A percentile compares a stretch with the other conserved stretches of the same genome.
phyloP scores from a whole-genome alignment of 805 yeast species.

The Hanseniaspora mollemarum region DNA sequence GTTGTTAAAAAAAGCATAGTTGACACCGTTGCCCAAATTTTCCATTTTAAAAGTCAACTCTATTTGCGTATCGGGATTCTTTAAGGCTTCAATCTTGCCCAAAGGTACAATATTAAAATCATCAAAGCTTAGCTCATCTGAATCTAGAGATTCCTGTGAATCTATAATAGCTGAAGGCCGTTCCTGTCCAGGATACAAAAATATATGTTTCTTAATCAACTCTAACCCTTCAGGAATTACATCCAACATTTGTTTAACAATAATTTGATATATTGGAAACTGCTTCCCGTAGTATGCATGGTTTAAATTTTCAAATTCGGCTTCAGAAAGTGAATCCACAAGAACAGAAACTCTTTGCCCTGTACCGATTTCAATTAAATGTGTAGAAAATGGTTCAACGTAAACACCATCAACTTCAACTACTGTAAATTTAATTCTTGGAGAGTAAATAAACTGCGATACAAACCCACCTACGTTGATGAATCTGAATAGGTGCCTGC shows the following conservation, averaged over 20 bases:
- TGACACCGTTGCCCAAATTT: conserved; percentile 60
- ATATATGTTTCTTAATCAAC: conserved; percentile 43
- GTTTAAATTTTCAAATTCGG: conserved; percentile 20
- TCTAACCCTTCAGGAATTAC: conserved; percentile 47
- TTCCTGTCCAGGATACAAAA: conserved; percentile 34
- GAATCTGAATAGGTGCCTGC: conserved; percentile 53
- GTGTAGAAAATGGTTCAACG: conserved; percentile 46
- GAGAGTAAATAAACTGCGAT: conserved; percentile 56
- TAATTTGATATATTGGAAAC: conserved; percentile 48
- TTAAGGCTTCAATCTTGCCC: conserved; percentile 39
- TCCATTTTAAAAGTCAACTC: conserved; percentile 52
- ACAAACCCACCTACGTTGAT: conserved; percentile 62
- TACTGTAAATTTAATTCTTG: conserved; percentile 58
- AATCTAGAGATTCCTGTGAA: conserved; percentile 23
- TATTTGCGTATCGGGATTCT: conserved; percentile 52
- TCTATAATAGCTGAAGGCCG: conserved; percentile 23
- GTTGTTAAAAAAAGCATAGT: conserved; percentile 66
- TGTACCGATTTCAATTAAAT: conserved; percentile 52
- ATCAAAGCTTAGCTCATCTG: conserved; percentile 23
- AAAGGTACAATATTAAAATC: conserved; percentile 32
- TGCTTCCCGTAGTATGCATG: conserved; percentile 27
- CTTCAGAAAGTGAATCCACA: conserved; percentile 41
- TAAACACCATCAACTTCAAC: conserved; percentile 68
- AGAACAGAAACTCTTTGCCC: conserved; percentile 75
- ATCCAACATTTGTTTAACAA: conserved; percentile 63